phyloP scores from a whole-genome alignment of 1,284 basidiomycete genomes.

The Singerocomus inundabilis region DNA sequence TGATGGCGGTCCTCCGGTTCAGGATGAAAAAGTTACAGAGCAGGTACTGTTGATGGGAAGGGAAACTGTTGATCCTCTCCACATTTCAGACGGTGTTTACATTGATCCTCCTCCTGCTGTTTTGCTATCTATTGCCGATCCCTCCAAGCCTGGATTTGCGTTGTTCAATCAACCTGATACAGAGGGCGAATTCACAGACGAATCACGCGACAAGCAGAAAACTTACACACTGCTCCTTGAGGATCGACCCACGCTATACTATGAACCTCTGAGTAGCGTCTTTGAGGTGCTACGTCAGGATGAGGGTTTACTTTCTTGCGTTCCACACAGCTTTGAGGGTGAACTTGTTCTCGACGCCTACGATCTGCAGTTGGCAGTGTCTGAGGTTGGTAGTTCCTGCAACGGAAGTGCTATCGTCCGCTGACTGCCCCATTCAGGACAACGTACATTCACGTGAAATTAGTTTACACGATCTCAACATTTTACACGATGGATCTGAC shows the following conservation, averaged over 20 bases:
- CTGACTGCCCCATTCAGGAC: constrained; percentile 47
- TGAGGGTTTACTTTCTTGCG: constrained; percentile 42
- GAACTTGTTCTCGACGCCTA: constrained; percentile 68
- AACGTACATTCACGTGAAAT: constrained; percentile 70
- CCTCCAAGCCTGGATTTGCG: constrained; percentile 44
- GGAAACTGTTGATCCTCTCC: constrained; percentile 48
- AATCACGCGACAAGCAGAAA: constrained; percentile 15
- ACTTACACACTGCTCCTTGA: constrained; percentile 48
- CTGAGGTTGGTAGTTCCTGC: constrained; percentile 53
- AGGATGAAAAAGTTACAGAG: constrained; percentile 11
- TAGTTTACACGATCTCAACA: constrained; percentile 68
- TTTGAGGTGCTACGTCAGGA: constrained; percentile 69
- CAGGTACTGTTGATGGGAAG: constrained; percentile 10
- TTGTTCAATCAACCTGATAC: constrained; percentile 55
- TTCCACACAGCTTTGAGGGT: constrained; percentile 49
- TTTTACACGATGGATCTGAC: constrained; percentile 66
- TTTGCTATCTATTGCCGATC: constrained; percentile 48
- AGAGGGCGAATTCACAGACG: constrained; percentile 28
- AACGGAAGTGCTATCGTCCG: not conserved
- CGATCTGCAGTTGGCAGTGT: constrained; percentile 60
- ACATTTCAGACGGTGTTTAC: constrained; percentile 67
- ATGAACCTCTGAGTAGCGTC: constrained; percentile 63
- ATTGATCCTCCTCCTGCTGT: constrained; percentile 76
- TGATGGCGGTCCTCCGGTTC: constrained; percentile 3
- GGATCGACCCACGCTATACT: constrained; percentile 65